Conservation (phyloP, 208 protist species). For the Trypanosomatidae sp. region DNA sequence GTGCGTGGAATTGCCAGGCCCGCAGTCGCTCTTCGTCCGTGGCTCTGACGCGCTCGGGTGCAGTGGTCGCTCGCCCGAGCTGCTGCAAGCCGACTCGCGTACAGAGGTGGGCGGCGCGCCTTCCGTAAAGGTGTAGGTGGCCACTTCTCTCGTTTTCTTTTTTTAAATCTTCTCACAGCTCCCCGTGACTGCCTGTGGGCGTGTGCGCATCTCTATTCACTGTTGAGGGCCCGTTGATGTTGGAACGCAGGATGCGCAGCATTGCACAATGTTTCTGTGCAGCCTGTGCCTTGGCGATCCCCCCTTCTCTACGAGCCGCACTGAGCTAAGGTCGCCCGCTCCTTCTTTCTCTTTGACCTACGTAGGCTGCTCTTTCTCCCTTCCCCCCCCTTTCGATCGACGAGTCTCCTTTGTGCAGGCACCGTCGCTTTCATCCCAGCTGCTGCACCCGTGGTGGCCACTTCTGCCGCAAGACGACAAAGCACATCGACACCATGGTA, state of each 20-base stretch:
- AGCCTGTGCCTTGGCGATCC: neutral
- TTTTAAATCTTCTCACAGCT: neutral
- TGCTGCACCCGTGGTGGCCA: neutral
- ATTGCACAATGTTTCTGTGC: slow-evolving; percentile 9
- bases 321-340: neutral
- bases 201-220: neutral
- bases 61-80: slow-evolving; percentile 11
- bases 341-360: neutral
- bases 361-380: neutral
- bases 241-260: neutral
- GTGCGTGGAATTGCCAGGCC: slow-evolving; percentile 25
- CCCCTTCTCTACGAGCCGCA: neutral
- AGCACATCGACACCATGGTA: neutral
- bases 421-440: neutral
- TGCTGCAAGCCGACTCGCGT: neutral
- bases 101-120: neutral
- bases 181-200: neutral
- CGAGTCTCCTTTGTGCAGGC: neutral
- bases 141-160: neutral
- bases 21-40: slow-evolving; percentile 28
- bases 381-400: neutral
- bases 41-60: slow-evolving; percentile 14
- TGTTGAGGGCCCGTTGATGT: neutral
- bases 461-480: neutral
- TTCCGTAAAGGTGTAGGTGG: neutral